Evolutionary conservation across 2,329 filamentous ascomycete species (phyloP).

Genomic region (Microdochium trichocladiopsis): DNA sequence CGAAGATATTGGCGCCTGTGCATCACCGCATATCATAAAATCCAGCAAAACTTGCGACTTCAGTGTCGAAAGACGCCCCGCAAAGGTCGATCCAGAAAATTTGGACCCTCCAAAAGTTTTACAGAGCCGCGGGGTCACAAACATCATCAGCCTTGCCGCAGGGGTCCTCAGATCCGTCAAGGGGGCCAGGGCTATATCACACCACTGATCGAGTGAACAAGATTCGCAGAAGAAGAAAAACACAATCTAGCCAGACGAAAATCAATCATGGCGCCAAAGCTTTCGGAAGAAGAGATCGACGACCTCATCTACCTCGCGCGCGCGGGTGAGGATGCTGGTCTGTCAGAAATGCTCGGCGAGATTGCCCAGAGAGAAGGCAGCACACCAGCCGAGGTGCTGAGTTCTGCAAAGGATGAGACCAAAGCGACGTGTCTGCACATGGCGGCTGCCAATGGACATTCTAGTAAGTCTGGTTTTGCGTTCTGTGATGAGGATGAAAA

Average conservation of each 20-base stretch:
- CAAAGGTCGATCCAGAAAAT: not conserved
- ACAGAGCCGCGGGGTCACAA: no score
- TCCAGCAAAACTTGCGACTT: no score
- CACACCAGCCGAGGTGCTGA: constrained; percentile 56
- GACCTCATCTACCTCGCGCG: constrained; percentile 87
- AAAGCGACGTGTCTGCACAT: constrained; percentile 85
- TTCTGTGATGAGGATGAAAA: constrained; percentile 17
- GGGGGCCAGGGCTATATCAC: no score
- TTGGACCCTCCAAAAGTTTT: no score
- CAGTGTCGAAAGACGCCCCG: no score
- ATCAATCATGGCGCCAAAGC: constrained; percentile 45
- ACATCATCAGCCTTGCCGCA: not conserved
- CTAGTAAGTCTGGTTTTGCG: constrained; percentile 45
- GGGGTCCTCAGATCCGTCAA: not conserved
- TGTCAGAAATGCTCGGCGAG: constrained; percentile 50
- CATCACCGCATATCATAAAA: no score
- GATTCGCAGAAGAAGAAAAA: no score
- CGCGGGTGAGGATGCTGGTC: constrained; percentile 64
- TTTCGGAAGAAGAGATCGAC: constrained; percentile 77
- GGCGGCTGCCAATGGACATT: constrained; percentile 83
- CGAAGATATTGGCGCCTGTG: no score
- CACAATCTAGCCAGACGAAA: constrained; percentile 1
- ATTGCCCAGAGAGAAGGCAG: constrained; percentile 56
- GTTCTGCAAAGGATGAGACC: constrained; percentile 55
- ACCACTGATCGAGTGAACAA: no score